phyloP scores from a whole-genome alignment of 352 stramenopile genomes.

The Phytophthora sp. region DNA sequence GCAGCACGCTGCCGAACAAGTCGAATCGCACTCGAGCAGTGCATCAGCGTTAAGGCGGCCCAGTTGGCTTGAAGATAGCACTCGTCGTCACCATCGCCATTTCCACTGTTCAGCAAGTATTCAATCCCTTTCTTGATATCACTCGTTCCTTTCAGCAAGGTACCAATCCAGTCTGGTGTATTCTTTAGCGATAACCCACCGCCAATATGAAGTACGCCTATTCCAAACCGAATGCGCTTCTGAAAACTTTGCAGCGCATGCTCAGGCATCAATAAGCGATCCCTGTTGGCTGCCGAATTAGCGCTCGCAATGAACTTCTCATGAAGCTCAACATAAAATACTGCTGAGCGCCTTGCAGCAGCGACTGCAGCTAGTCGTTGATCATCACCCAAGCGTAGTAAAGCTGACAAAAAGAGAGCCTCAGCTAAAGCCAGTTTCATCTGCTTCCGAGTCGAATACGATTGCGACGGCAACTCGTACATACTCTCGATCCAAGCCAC shows the following conservation, averaged over 20 bases:
- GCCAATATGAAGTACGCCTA: slow-evolving; percentile 39
- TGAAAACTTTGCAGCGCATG: slow-evolving; percentile 8
- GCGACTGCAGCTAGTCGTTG: slow-evolving; percentile 33
- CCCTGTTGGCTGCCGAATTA: slow-evolving; percentile 6
- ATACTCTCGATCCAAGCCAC: slow-evolving; percentile 38
- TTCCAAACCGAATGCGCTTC: slow-evolving; percentile 35
- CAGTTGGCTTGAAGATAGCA: slow-evolving; percentile 29
- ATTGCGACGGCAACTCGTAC: slow-evolving; percentile 36
- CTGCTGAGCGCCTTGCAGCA: slow-evolving; percentile 32
- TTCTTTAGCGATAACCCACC: slow-evolving; percentile 30
- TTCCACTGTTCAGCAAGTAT: slow-evolving; percentile 29
- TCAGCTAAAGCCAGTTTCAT: slow-evolving; percentile 37
- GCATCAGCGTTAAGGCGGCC: slow-evolving; percentile 39
- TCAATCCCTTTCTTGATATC: slow-evolving; percentile 35
- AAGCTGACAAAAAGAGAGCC: slow-evolving; percentile 30
- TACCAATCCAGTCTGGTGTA: slow-evolving; percentile 34
- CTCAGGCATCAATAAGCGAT: slow-evolving; percentile 19
- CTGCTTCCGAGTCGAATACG: slow-evolving; percentile 26
- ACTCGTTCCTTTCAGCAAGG: slow-evolving; percentile 16
- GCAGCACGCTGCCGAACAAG: slow-evolving; percentile 29
- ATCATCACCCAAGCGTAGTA: slow-evolving; percentile 35
- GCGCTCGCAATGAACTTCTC: slow-evolving; percentile 14
- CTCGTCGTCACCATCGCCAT: background rate
- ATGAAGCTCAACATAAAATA: slow-evolving; percentile 28
- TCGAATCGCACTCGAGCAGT: slow-evolving; percentile 31